phyloP scores from a whole-genome alignment of 1,139 yeast species.

The Kurtzmaniella quercitrusa region DNA sequence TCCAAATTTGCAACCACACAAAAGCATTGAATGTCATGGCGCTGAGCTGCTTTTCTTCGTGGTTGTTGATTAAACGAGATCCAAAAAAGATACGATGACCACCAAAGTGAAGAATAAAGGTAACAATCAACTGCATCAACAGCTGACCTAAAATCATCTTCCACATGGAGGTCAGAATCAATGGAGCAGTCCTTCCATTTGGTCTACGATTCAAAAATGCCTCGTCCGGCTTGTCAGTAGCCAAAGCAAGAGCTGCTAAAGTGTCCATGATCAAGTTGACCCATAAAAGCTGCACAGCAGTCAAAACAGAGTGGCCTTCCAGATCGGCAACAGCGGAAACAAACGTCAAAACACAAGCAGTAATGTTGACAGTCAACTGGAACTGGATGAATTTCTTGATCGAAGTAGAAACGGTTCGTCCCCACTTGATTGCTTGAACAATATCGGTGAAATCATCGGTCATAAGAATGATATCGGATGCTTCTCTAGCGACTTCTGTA shows the following conservation, averaged over 20 bases:
- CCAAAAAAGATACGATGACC: constrained; percentile 62
- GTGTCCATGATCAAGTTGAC: constrained; percentile 98
- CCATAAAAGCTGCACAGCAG: constrained; percentile 97
- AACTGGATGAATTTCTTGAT: constrained; percentile 94
- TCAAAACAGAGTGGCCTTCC: constrained; percentile 78
- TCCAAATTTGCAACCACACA: constrained; percentile 97
- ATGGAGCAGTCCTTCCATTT: constrained; percentile 73
- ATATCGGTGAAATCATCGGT: constrained; percentile 93
- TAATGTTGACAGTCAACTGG: constrained; percentile 91
- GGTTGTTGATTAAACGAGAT: constrained; percentile 28
- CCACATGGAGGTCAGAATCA: constrained; percentile 94
- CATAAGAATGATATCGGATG: constrained; percentile 91
- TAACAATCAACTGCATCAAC: constrained; percentile 66
- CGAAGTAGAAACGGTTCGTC: constrained; percentile 92
- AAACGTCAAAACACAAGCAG: constrained; percentile 91
- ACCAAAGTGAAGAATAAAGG: constrained; percentile 76
- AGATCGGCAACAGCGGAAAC: constrained; percentile 86
- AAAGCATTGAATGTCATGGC: constrained; percentile 93
- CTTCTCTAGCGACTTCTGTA: constrained; percentile 92
- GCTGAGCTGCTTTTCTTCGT: constrained; percentile 55
- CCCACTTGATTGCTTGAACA: constrained; percentile 99
- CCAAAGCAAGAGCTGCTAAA: constrained; percentile 93
- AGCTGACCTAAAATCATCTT: constrained; percentile 95
- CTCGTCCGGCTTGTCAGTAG: constrained; percentile 94
- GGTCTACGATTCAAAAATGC: constrained; percentile 77